Base-by-base conservation (phyloP, 2,329 filamentous ascomycete genomes). In the Trichoderma semiorbis region DNA sequence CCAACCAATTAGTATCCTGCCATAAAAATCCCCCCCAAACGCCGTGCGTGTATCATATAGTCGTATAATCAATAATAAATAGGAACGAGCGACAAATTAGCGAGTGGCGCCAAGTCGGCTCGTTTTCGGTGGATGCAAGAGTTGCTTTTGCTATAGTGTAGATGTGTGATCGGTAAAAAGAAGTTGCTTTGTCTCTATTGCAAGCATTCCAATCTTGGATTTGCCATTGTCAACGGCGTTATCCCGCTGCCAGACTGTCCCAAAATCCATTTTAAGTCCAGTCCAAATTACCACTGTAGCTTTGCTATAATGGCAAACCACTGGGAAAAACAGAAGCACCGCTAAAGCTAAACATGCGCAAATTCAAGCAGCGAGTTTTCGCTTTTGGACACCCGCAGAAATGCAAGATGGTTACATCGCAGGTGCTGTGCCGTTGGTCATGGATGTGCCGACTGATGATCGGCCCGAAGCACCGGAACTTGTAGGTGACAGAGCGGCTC, bases 391-490 rank as follows among this genome's bases (percentile, higher is more conserved):
- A 50, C 39, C 36, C 21, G 32, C 34, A 28, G 21, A 18, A 26
- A 26, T 21, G 14, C 18, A 26, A 24, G 11, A 1, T 8, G 67
- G 5, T 24, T 69, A 72, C 21, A 72, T 69, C 7, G 30, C 61
- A 18, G 8, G 76, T 73, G 53, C 50, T 53, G 72, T 74, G 18
- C 81, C 81, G 58, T 82, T 82, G 63, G 77, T 76, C 72, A 76
- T 75, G 39, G 72, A 47, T n/a, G 43, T 72, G 53, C 74, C 75
- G 16, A 73, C 63, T 1, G 69, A 69, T 2, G 69, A 69, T 62
- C 34, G 72, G 53, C 66, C 74, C 6, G 34, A 73, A 18, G 73
- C 75, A 50, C 69, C 69, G 5, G 75, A 75, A 39, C 73, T 73
- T 12, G 76, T 60, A 30, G 76, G 70, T 2, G 36, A 66, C 2